A percentile compares a stretch with the other conserved stretches of the same genome.
phyloP scores from a whole-genome alignment of 805 yeast species.

The Cyberlindnera xylosilytica region DNA sequence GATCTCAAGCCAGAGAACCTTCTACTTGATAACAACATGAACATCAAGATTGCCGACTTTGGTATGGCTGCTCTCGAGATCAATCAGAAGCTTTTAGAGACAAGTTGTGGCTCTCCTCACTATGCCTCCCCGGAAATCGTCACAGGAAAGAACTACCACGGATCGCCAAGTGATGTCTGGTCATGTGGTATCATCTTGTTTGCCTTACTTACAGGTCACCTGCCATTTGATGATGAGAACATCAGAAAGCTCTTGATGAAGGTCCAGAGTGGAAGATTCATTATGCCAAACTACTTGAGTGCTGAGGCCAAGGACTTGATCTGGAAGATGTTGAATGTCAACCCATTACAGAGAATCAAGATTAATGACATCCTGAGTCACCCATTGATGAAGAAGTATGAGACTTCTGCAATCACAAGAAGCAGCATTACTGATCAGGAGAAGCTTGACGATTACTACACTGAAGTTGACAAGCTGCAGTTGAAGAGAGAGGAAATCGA shows the following conservation, averaged over 20 bases:
- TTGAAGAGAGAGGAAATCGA: slow-evolving; percentile 48
- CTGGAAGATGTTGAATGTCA: slow-evolving; percentile 72
- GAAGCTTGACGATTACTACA: slow-evolving; percentile 34
- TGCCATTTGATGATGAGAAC: slow-evolving; percentile 96
- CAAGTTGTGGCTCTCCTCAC: slow-evolving; percentile 98
- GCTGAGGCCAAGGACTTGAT: slow-evolving; percentile 86
- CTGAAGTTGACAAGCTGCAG: slow-evolving; percentile 37
- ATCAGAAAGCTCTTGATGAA: slow-evolving; percentile 82
- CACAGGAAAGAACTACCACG: slow-evolving; percentile 91
- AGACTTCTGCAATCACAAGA: slow-evolving; percentile 34
- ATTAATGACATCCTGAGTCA: slow-evolving; percentile 75
- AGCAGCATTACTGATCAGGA: slow-evolving; percentile 26
- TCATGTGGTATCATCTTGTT: slow-evolving; percentile 94
- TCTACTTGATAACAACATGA: slow-evolving; percentile 74
- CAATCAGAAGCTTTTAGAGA: slow-evolving; percentile 76
- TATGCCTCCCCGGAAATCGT: slow-evolving; percentile 98
- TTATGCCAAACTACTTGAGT: slow-evolving; percentile 78
- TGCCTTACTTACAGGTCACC: slow-evolving; percentile 90
- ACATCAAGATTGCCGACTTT: slow-evolving; percentile 95
- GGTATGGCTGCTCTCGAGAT: slow-evolving; percentile 98
- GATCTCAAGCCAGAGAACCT: slow-evolving; percentile 83
- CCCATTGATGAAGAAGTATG: slow-evolving; percentile 78
- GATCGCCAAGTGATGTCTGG: slow-evolving; percentile 97
- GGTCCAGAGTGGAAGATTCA: slow-evolving; percentile 86
- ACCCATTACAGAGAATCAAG: slow-evolving; percentile 76